Conservation (phyloP, 2,329 filamentous ascomycete genomes). For the Sclerotinia sclerotiorum region DNA sequence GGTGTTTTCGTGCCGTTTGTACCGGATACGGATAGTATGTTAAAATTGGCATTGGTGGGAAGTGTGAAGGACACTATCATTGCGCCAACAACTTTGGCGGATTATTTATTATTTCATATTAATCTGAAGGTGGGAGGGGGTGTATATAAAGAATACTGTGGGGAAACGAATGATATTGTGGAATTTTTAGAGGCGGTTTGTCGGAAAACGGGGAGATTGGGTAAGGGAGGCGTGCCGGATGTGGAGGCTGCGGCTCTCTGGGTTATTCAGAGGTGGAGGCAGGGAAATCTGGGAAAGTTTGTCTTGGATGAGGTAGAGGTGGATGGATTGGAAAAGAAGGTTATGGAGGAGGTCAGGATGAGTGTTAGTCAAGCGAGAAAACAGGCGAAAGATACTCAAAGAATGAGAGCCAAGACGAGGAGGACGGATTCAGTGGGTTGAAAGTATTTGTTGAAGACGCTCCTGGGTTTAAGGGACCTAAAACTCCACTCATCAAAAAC, state of each 20-base stretch:
- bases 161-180: slow-evolving; percentile 81
- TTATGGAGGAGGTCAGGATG: slow-evolving; percentile 49
- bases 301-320: slow-evolving; percentile 73
- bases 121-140: slow-evolving; percentile 51
- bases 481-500: neutral
- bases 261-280: slow-evolving; percentile 79
- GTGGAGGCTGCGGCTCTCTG: slow-evolving; percentile 73
- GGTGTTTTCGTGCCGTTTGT: slow-evolving; percentile 96
- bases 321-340: slow-evolving; percentile 55
- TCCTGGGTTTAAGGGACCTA: neutral
- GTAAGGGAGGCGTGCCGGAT: slow-evolving; percentile 69
- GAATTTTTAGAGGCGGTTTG: slow-evolving; percentile 72
- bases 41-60: slow-evolving; percentile 89
- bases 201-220: slow-evolving; percentile 70
- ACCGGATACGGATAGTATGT: slow-evolving; percentile 79
- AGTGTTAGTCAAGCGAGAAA: slow-evolving; percentile 71
- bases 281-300: slow-evolving; percentile 73
- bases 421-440: neutral
- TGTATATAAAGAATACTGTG: slow-evolving; percentile 51
- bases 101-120: slow-evolving; percentile 85
- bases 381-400: slow-evolving; percentile 59
- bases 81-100: slow-evolving; percentile 72
- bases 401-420: slow-evolving; percentile 42
- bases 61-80: slow-evolving; percentile 89
- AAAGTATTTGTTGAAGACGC: neutral